Evolutionary conservation across 2,329 filamentous ascomycete species (phyloP).

Genomic region (Magnaporthiopsis poae): DNA sequence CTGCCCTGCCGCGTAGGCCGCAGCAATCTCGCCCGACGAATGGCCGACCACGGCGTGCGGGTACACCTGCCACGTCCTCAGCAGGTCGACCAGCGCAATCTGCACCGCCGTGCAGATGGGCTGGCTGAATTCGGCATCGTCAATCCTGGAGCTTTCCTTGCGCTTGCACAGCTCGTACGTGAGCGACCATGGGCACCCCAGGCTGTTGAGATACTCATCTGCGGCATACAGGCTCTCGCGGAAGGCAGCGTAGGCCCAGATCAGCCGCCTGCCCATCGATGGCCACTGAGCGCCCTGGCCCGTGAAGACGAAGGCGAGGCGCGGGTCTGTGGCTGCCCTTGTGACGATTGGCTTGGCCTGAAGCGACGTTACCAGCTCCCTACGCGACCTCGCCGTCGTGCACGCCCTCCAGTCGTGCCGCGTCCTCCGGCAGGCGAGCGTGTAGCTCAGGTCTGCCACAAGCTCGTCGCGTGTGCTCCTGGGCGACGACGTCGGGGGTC

Average conservation of each 20-base stretch:
- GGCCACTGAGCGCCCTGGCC: constrained; percentile 24
- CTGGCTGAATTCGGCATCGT: constrained; percentile 20
- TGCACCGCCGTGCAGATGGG: constrained; percentile 28
- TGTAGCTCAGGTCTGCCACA: constrained; percentile 7
- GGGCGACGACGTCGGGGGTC: background rate
- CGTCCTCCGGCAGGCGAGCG: constrained; percentile 7
- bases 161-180: constrained; percentile 10
- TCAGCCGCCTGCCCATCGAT: constrained; percentile 21
- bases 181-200: constrained; percentile 8
- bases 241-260: constrained; percentile 14
- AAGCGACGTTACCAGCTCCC: background rate
- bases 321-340: background rate
- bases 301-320: constrained; percentile 19
- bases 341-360: background rate
- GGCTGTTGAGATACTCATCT: constrained; percentile 8
- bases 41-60: constrained; percentile 31
- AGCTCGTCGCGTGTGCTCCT: background rate
- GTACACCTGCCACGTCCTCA: constrained; percentile 22
- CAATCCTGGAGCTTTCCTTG: constrained; percentile 9
- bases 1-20: constrained; percentile 30
- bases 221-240: constrained; percentile 2
- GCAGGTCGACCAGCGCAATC: constrained; percentile 30
- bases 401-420: constrained; percentile 6
- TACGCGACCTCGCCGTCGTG: background rate
- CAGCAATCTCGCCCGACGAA: constrained; percentile 34